Conservation (phyloP, 306 rosid genomes). For the Dicorynia guianensis region DNA sequence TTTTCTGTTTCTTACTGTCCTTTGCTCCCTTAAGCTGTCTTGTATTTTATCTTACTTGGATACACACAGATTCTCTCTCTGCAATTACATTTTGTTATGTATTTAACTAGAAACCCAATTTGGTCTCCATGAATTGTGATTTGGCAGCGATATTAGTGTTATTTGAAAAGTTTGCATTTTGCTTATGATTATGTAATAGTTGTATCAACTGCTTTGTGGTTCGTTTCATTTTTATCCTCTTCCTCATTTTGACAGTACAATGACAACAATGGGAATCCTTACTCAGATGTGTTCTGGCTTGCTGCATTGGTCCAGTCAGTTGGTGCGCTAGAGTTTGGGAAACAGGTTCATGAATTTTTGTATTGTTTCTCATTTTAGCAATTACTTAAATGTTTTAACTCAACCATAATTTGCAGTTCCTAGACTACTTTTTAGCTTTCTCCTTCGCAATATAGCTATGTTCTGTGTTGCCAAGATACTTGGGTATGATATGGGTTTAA, state of each 20-base stretch:
- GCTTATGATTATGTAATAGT: slow-evolving; percentile 23
- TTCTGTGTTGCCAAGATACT: no score
- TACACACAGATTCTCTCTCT: no score
- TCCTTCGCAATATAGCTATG: no score
- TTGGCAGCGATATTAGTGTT: slow-evolving; percentile 5
- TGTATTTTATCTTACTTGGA: not conserved
- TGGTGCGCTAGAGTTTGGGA: slow-evolving; percentile 95
- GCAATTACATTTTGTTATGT: no score
- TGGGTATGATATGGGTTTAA: no score
- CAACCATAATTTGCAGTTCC: no score
- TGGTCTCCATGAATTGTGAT: slow-evolving; percentile 22
- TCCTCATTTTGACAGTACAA: slow-evolving; percentile 68
- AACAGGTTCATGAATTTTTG: slow-evolving; percentile 70
- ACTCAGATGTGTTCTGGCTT: slow-evolving; percentile 97
- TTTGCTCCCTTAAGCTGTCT: slow-evolving; percentile 12
- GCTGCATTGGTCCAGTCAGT: slow-evolving; percentile 88
- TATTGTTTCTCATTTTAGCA: not conserved
- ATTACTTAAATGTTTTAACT: not conserved
- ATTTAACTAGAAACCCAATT: no score
- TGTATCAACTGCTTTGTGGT: slow-evolving; percentile 18
- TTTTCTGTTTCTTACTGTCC: slow-evolving; percentile 5
- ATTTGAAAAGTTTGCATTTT: slow-evolving; percentile 15
- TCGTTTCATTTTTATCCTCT: slow-evolving; percentile 34
- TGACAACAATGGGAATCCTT: slow-evolving; percentile 91
- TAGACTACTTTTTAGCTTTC: no score